Evolutionary conservation across 2,329 filamentous ascomycete species (phyloP).

Genomic region (Beauveria scarabaeidicola): DNA sequence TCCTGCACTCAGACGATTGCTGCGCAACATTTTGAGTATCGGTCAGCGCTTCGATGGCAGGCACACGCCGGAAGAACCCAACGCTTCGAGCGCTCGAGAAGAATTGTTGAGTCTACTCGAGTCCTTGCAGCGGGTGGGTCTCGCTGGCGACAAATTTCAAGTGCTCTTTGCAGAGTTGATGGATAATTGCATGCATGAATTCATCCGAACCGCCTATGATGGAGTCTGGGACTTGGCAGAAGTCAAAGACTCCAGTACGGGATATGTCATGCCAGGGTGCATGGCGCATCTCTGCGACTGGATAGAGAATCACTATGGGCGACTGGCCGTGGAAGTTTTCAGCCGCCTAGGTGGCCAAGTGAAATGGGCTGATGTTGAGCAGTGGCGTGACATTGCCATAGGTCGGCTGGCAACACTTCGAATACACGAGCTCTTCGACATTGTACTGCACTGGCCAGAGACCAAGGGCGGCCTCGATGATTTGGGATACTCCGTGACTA

Average conservation of each 20-base stretch:
- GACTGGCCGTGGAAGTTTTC: slow-evolving; percentile 55
- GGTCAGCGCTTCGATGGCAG: slow-evolving; percentile 12
- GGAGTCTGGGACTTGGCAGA: slow-evolving; percentile 45
- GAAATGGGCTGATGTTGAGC: slow-evolving; percentile 49
- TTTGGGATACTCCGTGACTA: slow-evolving; percentile 60
- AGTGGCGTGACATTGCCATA: slow-evolving; percentile 63
- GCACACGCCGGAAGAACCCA: slow-evolving; percentile 18
- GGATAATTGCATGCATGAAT: slow-evolving; percentile 55
- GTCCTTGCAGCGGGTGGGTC: slow-evolving; percentile 54
- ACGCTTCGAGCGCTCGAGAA: slow-evolving; percentile 33
- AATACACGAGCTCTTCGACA: slow-evolving; percentile 68
- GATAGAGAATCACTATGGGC: slow-evolving; percentile 59
- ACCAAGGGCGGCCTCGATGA: slow-evolving; percentile 67
- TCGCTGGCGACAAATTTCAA: slow-evolving; percentile 62
- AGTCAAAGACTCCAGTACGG: slow-evolving; percentile 14
- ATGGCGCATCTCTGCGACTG: slow-evolving; percentile 54
- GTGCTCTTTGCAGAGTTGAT: slow-evolving; percentile 64
- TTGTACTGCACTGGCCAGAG: slow-evolving; percentile 65
- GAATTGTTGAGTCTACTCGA: slow-evolving; percentile 49
- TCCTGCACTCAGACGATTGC: slow-evolving; percentile 44
- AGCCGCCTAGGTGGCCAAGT: slow-evolving; percentile 36
- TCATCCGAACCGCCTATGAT: slow-evolving; percentile 53
- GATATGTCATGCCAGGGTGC: slow-evolving; percentile 39
- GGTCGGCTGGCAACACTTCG: slow-evolving; percentile 60
- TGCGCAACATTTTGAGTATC: slow-evolving; percentile 38